A percentile compares a stretch with the other conserved stretches of the same genome.
Conservation (phyloP, 108 stramenopile genomes). For the Cylindrotheca fusiformis region DNA sequence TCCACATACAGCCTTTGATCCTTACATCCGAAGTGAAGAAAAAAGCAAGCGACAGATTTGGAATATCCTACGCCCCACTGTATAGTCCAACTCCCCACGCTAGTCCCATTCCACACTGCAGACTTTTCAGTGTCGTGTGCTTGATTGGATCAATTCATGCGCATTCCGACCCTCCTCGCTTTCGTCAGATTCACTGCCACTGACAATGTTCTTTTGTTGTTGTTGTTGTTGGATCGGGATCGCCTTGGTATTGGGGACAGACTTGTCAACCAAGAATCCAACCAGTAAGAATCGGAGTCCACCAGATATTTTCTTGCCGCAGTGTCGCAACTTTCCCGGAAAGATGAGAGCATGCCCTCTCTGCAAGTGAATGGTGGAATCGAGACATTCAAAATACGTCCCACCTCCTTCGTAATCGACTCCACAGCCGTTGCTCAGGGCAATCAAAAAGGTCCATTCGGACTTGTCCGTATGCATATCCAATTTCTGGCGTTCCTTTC, state of each 20-base stretch:
- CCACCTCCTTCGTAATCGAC: slow-evolving; percentile 74
- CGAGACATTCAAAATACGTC: slow-evolving; percentile 68
- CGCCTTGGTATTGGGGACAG: not conserved
- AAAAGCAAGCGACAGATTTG: too few relatives aligned
- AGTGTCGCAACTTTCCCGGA: slow-evolving; percentile 71
- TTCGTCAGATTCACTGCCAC: not conserved
- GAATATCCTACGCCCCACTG: too few relatives aligned
- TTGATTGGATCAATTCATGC: too few relatives aligned
- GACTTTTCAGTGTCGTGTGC: too few relatives aligned
- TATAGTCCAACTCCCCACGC: too few relatives aligned
- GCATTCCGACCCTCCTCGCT: too few relatives aligned
- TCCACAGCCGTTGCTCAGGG: slow-evolving; percentile 64
- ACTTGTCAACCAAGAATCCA: slow-evolving; percentile 72
- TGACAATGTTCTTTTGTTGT: not conserved
- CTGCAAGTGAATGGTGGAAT: slow-evolving; percentile 62
- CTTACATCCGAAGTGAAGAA: too few relatives aligned
- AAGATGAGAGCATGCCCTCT: slow-evolving; percentile 67
- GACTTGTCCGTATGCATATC: slow-evolving; percentile 82
- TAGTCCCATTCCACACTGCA: too few relatives aligned
- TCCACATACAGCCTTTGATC: too few relatives aligned
- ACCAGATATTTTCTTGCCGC: slow-evolving; percentile 58
- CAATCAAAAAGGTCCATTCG: slow-evolving; percentile 79
- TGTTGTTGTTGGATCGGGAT: not conserved
- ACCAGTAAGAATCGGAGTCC: slow-evolving; percentile 71
- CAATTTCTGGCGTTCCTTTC: slow-evolving; percentile 69